Evolutionary conservation across 1,284 basidiomycete genomes (phyloP).

Genomic region (Coniferiporia sulphurascens): DNA sequence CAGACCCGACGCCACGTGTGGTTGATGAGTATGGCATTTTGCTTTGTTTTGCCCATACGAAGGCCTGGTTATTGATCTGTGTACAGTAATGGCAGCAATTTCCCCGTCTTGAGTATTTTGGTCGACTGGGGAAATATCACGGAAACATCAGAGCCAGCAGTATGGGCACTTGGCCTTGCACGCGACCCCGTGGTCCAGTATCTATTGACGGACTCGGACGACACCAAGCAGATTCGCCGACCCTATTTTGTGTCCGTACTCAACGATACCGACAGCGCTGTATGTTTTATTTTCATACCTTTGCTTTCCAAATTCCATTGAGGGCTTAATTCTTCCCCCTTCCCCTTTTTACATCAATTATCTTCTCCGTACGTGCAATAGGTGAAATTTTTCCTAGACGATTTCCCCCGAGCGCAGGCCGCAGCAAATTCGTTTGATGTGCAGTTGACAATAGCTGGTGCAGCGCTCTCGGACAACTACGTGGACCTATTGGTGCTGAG

Average conservation of each 20-base stretch:
- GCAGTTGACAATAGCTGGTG: slow-evolving; percentile 29
- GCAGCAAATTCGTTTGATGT: slow-evolving; percentile 33
- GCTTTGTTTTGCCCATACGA: background rate
- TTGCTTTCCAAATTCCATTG: no score
- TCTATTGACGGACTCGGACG: slow-evolving; percentile 22
- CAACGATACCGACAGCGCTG: slow-evolving; percentile 13
- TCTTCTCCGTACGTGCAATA: slow-evolving; percentile 20
- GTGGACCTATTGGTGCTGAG: slow-evolving; percentile 35
- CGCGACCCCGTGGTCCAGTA: slow-evolving; percentile 37
- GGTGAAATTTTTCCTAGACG: slow-evolving; percentile 35
- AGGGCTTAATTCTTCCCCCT: no score
- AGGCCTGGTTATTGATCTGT: background rate
- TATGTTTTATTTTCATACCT: slow-evolving; percentile 17
- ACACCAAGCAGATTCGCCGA: slow-evolving; percentile 23
- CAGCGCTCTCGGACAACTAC: slow-evolving; percentile 31
- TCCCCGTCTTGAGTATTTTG: slow-evolving; percentile 30
- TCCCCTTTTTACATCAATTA: no score
- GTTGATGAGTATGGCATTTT: slow-evolving; percentile 2
- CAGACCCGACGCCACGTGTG: slow-evolving; percentile 5
- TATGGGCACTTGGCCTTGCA: slow-evolving; percentile 38
- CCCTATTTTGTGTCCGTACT: slow-evolving; percentile 30
- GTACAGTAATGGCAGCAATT: no score
- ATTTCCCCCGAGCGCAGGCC: slow-evolving; percentile 29
- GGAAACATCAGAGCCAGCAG: slow-evolving; percentile 27
- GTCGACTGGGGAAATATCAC: slow-evolving; percentile 27